Evolutionary conservation across 2,329 filamentous ascomycete species (phyloP).

Genomic region (Alternaria longipes): DNA sequence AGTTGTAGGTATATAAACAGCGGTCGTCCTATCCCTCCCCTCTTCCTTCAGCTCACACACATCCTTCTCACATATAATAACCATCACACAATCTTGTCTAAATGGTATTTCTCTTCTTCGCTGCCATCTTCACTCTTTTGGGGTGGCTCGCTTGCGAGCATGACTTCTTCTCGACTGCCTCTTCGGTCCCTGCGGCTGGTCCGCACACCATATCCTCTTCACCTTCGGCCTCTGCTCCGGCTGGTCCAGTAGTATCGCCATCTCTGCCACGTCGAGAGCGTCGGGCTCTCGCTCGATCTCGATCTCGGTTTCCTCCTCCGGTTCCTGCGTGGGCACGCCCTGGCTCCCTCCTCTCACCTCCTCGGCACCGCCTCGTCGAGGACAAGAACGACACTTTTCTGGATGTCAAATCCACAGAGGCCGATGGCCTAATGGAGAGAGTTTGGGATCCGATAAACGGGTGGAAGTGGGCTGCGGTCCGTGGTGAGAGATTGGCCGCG

Average conservation of each 20-base stretch:
- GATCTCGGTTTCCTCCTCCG: slow-evolving; percentile 1
- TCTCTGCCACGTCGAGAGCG: slow-evolving; percentile 7
- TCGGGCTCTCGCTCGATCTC: slow-evolving; percentile 4
- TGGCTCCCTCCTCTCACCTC: slow-evolving; percentile 4
- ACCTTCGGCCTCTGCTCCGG: not conserved
- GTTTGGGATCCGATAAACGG: slow-evolving; percentile 8
- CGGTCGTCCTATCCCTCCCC: not conserved
- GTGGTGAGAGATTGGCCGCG: not conserved
- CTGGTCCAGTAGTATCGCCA: slow-evolving; percentile 4
- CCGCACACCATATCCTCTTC: slow-evolving; percentile 6
- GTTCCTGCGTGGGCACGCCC: not conserved
- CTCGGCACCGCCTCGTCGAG: not conserved
- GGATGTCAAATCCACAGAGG: slow-evolving; percentile 1
- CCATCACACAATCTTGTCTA: not conserved
- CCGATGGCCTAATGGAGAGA: slow-evolving; percentile 10
- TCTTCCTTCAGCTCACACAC: slow-evolving; percentile 7
- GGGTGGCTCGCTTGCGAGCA: slow-evolving; percentile 14
- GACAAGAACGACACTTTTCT: slow-evolving; percentile 9
- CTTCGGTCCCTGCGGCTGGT: slow-evolving; percentile 5
- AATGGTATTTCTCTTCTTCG: slow-evolving; percentile 16
- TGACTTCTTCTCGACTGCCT: not conserved
- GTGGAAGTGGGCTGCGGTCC: slow-evolving; percentile 9
- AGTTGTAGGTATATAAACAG: not conserved
- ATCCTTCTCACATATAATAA: not conserved
- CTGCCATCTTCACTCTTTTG: slow-evolving; percentile 10